Evolutionary conservation across 345 rosid species (phyloP), one percentile per base, ranked within the genome.

Genomic region (Zanthoxylum bungeanum): DNA sequence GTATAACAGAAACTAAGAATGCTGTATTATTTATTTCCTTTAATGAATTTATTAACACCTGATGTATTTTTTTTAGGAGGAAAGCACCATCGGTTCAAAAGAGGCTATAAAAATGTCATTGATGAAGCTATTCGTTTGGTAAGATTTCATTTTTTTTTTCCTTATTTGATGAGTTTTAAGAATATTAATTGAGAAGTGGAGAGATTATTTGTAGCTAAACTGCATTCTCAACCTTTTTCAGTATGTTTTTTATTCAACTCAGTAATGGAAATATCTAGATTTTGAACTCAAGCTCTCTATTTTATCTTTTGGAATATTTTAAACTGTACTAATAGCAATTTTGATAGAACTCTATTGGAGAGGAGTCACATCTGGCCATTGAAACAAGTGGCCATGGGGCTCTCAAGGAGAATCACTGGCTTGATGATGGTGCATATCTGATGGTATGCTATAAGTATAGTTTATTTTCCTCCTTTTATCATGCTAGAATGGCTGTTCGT

Each of bases 371-470:
- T 88, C 91, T 92, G 70, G 99, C 98, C 58, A 92, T 95, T 57
- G 98, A 95, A 86, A 95, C 97, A 73, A 92, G 99, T 77, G 98
- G 97, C 28, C 99, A 95, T 74, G 99, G 99, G 76, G 99, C 98
- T 75, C 88, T 95, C 51, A 92, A 88, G 84, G 97, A 92, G 80
- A 92, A 95, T 70, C 83, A 95, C 74, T 95, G 98, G 99, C 98
- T 95, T n/a, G 99, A 95, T 85, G 99, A 95, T 79, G 99, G 99
- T n/a, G 94, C 99, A 56, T 95, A 91, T 81, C 93, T 89, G 77
- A 95, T 95, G 99, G 98, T 92, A 75, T 51, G 89, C 67, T 78
- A 78, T 42, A 25, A 27, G 33, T 46, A 10, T 50, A 25, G 21
- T 24, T 10, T 12, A 37, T 42, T 64, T 57, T 24, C 12, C 28